These are phyloP conservation scores for Jacaranda copaia DNA, from an alignment of 257 asterid species.

Conservation along the genomic window DNA sequence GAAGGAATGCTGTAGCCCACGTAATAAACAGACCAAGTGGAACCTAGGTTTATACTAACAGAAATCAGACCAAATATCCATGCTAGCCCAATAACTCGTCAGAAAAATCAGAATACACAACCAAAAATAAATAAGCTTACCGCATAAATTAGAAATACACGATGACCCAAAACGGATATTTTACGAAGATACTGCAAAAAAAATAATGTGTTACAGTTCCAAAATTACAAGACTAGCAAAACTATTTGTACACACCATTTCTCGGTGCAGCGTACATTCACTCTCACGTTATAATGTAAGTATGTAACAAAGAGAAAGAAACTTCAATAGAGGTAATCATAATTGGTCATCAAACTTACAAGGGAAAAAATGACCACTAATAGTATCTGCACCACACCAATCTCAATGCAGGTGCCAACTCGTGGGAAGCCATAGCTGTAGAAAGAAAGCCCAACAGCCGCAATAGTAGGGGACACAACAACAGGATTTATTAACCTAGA, in stretches of 20 bases:
- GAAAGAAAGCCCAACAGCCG: conserved; percentile 98
- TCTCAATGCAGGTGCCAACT: conserved; percentile 93
- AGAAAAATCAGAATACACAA: neutral
- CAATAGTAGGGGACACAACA: conserved; percentile 92
- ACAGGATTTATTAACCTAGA: conserved; percentile 95
- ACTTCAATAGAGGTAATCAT: neutral
- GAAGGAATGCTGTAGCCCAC: conserved; percentile 84
- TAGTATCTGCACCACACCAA: conserved; percentile 86
- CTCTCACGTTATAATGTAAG: neutral
- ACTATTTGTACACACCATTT: conserved; percentile 3
- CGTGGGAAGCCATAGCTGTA: conserved; percentile 92
- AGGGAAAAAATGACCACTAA: conserved; percentile 85
- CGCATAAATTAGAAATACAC: conserved; percentile 85
- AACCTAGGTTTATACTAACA: conserved; percentile 56
- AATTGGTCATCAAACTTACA: conserved; percentile 56
- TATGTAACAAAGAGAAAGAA: neutral
- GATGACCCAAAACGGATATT: conserved; percentile 90
- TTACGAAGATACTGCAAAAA: conserved; percentile 95
- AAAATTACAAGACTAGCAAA: conserved; percentile 14
- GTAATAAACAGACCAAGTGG: conserved; percentile 86
- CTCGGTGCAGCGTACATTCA: neutral
- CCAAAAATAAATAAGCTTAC: conserved; percentile 49
- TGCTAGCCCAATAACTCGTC: neutral
- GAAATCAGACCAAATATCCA: conserved; percentile 15
- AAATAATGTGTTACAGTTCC: conserved; percentile 15